Conservation (phyloP, 768 basidiomycete species). For the Obba rivulosa region DNA sequence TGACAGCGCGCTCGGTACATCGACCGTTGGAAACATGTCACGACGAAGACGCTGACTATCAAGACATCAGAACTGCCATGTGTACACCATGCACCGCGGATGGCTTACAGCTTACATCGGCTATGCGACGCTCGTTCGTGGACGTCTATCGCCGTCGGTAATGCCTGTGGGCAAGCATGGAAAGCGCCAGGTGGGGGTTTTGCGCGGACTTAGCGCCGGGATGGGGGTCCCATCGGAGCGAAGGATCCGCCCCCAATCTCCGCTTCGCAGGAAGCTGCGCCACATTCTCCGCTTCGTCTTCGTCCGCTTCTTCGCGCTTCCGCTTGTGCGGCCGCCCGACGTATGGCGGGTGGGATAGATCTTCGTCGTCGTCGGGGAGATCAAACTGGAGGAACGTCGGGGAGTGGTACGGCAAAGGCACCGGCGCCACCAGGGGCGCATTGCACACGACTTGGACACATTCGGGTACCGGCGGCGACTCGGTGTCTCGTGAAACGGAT, state of each 20-base stretch:
- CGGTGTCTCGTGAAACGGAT: constrained; percentile 21
- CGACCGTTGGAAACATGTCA: no score
- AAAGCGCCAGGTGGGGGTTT: no score
- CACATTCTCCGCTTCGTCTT: constrained; percentile 1
- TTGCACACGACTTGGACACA: constrained; percentile 52
- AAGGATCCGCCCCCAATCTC: constrained; percentile 4
- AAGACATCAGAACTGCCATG: no score
- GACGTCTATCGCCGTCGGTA: no score
- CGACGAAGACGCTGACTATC: no score
- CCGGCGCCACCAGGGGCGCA: constrained; percentile 63
- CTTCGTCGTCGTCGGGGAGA: constrained; percentile 61
- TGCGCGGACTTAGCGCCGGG: no score
- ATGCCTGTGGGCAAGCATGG: no score
- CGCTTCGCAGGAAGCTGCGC: constrained; percentile 13
- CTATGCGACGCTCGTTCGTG: no score
- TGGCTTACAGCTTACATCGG: no score
- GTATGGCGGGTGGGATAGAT: constrained; percentile 67
- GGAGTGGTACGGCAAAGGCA: constrained; percentile 64
- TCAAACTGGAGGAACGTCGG: constrained; percentile 67
- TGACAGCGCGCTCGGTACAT: no score
- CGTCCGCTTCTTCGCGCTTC: constrained; percentile 34
- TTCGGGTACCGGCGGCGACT: constrained; percentile 22
- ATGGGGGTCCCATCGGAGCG: background rate
- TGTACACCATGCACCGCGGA: no score
- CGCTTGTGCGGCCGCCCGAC: constrained; percentile 50